phyloP scores from a whole-genome alignment of 768 basidiomycete species.

The Gloeostereum incarnatum region DNA sequence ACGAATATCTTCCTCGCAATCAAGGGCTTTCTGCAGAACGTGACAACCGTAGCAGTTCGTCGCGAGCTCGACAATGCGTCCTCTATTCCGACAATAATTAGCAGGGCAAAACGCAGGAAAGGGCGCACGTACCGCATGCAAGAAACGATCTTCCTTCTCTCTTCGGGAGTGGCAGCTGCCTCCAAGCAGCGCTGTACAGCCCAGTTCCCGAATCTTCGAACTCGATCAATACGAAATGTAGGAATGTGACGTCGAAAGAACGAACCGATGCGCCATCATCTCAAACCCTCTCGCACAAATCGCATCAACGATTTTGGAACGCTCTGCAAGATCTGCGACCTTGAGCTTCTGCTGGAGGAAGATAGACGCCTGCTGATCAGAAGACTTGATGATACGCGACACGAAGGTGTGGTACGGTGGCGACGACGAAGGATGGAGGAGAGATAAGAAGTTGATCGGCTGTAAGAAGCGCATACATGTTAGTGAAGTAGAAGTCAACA shows the following conservation, averaged over 20 bases:
- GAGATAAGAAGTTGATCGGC: constrained; percentile 86
- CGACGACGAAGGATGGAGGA: constrained; percentile 77
- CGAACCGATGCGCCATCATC: constrained; percentile 80
- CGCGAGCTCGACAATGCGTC: constrained; percentile 77
- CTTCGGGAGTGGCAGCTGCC: constrained; percentile 64
- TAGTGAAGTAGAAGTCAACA: constrained; percentile 59
- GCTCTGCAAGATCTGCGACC: constrained; percentile 69
- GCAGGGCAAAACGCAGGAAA: constrained; percentile 1
- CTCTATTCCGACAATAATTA: constrained; percentile 28
- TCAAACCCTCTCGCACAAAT: constrained; percentile 79
- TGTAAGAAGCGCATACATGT: constrained; percentile 77
- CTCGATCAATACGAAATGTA: constrained; percentile 6
- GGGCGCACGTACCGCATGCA: constrained; percentile 63
- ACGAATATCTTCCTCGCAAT: constrained; percentile 83
- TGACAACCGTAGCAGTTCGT: constrained; percentile 89
- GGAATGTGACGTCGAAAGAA: constrained; percentile 3
- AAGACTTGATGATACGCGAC: constrained; percentile 77
- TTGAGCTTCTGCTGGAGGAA: constrained; percentile 89
- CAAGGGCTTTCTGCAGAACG: constrained; percentile 82
- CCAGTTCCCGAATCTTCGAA: constrained; percentile 80
- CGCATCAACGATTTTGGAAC: constrained; percentile 79
- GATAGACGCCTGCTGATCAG: constrained; percentile 86
- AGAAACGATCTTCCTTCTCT: constrained; percentile 68
- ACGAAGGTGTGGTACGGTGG: constrained; percentile 82
- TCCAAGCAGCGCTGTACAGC: constrained; percentile 84